phyloP scores from a whole-genome alignment of 768 basidiomycete genomes.

The Paxillus rubicundulus region DNA sequence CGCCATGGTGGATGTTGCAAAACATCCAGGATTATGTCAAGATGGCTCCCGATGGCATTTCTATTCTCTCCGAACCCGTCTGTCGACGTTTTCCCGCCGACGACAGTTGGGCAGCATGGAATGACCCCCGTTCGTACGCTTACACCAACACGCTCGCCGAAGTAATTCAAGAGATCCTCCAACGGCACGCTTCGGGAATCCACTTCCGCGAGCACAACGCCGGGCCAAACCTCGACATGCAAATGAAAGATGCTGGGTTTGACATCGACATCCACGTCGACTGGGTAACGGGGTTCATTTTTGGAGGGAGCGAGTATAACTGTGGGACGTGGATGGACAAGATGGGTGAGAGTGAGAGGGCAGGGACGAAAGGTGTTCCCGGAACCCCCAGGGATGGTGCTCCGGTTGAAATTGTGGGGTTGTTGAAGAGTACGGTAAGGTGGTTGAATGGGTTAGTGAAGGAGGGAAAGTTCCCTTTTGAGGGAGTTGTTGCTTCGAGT shows the following conservation, averaged over 20 bases:
- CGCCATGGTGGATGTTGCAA: conserved; percentile 99
- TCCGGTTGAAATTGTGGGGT: conserved; percentile 91
- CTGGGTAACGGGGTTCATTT: conserved; percentile 89
- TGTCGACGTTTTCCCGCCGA: conserved; percentile 94
- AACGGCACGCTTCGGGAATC: conserved; percentile 91
- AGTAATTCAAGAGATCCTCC: conserved; percentile 93
- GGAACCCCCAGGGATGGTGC: conserved; percentile 96
- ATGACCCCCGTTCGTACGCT: conserved; percentile 80
- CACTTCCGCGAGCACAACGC: conserved; percentile 96
- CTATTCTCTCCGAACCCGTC: conserved; percentile 76
- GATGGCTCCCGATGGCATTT: conserved; percentile 79
- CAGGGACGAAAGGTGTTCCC: conserved; percentile 93
- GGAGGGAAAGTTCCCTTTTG: conserved; percentile 78
- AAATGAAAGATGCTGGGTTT: conserved; percentile 93
- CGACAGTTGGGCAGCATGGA: conserved; percentile 91
- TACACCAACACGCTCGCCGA: conserved; percentile 87
- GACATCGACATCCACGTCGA: conserved; percentile 93
- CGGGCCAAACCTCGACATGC: conserved; percentile 93
- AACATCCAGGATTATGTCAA: conserved; percentile 93
- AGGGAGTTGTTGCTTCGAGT: conserved; percentile 83
- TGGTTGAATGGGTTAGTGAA: conserved; percentile 76
- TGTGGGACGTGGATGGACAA: conserved; percentile 99
- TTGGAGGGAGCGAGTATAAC: conserved; percentile 82
- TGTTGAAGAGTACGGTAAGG: conserved; percentile 87
- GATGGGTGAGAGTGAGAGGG: conserved; percentile 91